Percentiles rank a stretch among this genome's conserved stretches.
These are phyloP conservation scores for Phialemoniopsis sp. DNA, from an alignment of 2,329 filamentous ascomycete genomes.

Conservation along the genomic window DNA sequence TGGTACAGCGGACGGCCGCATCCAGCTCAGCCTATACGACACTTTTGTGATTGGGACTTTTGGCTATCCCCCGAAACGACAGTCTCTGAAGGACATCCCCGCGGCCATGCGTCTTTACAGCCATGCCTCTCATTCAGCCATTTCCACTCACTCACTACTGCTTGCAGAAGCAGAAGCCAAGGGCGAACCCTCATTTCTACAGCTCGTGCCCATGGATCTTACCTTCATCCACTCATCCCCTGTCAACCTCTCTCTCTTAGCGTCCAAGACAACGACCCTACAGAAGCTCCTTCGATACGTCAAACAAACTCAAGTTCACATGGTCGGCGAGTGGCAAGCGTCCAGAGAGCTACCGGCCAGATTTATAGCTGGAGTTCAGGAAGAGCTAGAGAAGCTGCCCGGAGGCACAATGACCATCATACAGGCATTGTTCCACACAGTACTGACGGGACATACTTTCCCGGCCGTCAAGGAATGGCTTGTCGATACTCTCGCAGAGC, in stretches of 20 bases:
- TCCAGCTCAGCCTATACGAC: conserved; percentile 81
- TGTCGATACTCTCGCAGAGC: conserved; percentile 74
- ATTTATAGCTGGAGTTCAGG: conserved; percentile 75
- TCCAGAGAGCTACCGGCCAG: conserved; percentile 72
- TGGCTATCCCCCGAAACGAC: conserved; percentile 28
- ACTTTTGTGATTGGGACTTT: conserved; percentile 76
- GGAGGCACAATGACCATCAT: conserved; percentile 59
- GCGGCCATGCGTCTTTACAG: conserved; percentile 35
- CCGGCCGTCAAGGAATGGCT: conserved; percentile 81
- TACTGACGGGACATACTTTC: conserved; percentile 77
- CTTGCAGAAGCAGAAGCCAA: conserved; percentile 33
- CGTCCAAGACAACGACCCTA: conserved; percentile 81
- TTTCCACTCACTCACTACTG: conserved; percentile 74
- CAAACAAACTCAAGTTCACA: conserved; percentile 72
- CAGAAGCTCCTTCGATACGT: conserved; percentile 86
- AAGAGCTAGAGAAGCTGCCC: conserved; percentile 63
- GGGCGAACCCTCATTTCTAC: conserved; percentile 34
- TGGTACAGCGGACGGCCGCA: conserved; percentile 64
- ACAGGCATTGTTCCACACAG: conserved; percentile 77
- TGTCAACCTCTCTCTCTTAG: conserved; percentile 76
- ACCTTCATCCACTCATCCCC: conserved; percentile 75
- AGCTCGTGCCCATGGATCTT: conserved; percentile 76
- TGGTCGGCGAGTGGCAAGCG: conserved; percentile 78
- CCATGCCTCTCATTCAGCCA: conserved; percentile 69
- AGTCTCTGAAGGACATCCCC: not conserved